These are phyloP conservation scores for Choanephora cucurbitarum DNA, from an alignment of 371 early-diverging fungal genomes.

Conservation along the genomic window DNA sequence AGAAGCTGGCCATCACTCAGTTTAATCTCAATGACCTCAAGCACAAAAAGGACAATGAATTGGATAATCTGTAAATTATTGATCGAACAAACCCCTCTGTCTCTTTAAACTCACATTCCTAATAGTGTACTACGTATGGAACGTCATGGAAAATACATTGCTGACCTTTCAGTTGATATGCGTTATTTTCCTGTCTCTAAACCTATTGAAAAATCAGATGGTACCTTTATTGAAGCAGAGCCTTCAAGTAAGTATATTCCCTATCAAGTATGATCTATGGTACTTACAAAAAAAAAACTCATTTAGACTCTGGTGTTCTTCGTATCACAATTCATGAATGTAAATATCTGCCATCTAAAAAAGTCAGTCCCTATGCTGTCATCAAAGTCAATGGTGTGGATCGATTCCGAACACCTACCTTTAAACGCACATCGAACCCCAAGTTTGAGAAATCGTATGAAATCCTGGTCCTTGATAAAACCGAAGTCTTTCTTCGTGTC, in stretches of 20 bases:
- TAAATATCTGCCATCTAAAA: conserved; percentile 40
- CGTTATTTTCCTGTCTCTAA: conserved; percentile 64
- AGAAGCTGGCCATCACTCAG: conserved; percentile 44
- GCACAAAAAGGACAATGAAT: conserved; percentile 22
- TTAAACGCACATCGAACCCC: conserved; percentile 50
- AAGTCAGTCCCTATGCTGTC: conserved; percentile 47
- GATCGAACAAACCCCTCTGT: too few species aligned
- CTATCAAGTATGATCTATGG: too few species aligned
- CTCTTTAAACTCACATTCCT: too few species aligned
- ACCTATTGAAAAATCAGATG: conserved; percentile 47
- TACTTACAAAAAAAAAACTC: not conserved
- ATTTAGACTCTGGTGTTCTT: conserved; percentile 53
- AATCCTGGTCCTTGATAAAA: conserved; percentile 46
- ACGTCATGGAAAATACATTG: conserved; percentile 54
- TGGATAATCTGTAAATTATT: conserved; percentile 17
- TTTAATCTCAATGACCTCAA: conserved; percentile 58
- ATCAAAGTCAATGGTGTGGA: conserved; percentile 50
- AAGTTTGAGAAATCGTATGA: conserved; percentile 50
- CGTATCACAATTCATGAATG: conserved; percentile 58
- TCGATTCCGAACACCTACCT: conserved; percentile 40
- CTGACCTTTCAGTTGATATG: conserved; percentile 56
- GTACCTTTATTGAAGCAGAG: conserved; percentile 50
- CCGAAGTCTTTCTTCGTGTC: conserved; percentile 37
- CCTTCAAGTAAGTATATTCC: conserved; percentile 54
- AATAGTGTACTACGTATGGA: conserved; percentile 38